Base-by-base conservation (phyloP, 2,329 filamentous ascomycete genomes). In the Fusarium sp. region DNA sequence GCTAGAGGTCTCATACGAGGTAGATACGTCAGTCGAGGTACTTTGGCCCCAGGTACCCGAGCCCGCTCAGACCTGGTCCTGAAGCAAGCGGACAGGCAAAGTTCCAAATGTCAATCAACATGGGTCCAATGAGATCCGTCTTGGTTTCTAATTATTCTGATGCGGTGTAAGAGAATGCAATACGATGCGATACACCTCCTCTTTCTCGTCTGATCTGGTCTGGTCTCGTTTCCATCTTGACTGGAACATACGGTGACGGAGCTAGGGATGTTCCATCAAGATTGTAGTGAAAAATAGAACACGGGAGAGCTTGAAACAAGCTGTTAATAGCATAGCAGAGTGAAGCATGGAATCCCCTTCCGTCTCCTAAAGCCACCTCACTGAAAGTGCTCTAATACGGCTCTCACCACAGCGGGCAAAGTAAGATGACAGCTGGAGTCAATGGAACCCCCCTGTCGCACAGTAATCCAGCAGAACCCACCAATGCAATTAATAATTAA, bases 21-120 rank as follows among this genome's bases (percentile, higher is more conserved):
- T 71, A 72, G 56, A 71, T 73, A 72, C 70, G 70, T 71, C 70
- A 73, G 70, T 66, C 56, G 50, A 65, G 62, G 70, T 73, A 73
- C 70, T 65, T 69, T 64, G 58, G 36, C 46, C 24, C 48, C 24
- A 73, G 58, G 70, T 73, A 73, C 52, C 56, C 34, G 39, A 46
- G 43, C 45, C 20, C 45, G 34, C 46, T 46, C 30, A 62, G 21
- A 62, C 70, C 70, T 68, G 68, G 21, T 62, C 70, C 70, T 68
- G 68, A 60, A 70, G 65, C 69, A 63, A 62, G 49, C 52, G 54
- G 51, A 36, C 38, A 49, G 60, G 39, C 52, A 36, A 15, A 19
- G 34, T 36, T n/a, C 17, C 26, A 28, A 36, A n/a, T 36, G 17
- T 36, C 34, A 19, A 19, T n/a, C 34, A 10, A 10, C 34, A 19